Evolutionary conservation across 345 rosid species (phyloP), one percentile per base, ranked within the genome.

Genomic region (Aurinia saxatilis): DNA sequence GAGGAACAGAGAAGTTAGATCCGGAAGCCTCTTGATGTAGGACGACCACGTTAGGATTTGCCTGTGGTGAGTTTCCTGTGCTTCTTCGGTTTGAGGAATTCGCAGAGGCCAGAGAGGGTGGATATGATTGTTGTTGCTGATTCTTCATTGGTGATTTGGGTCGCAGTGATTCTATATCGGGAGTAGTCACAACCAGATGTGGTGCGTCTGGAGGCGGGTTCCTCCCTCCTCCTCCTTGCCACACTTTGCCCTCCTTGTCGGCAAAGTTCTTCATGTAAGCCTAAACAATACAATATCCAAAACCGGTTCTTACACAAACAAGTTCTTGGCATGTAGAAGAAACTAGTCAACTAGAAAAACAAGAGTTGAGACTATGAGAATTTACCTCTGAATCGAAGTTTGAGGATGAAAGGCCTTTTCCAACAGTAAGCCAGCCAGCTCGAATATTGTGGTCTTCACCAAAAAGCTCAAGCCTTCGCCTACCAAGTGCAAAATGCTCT

Each of bases 161-260:
- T 8, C 97, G 84, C n/a, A 93, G 76, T 2, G 84, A 21, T 75
- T 93, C 96, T 19, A 93, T 87, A 38, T 93, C 99, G 0, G 95
- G 86, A 42, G 95, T 90, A 12, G 97, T 90, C 36, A 84, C 63
- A 8, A 90, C 86, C 2, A 93, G 90, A 74, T 90, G 99, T 16
- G 92, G 81, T 21, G 97, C 89, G 8, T 85, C 97, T 1, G 96
- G 96, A 14, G 90, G 99, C 1, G 97, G 97, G 63, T 93, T 90
- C 68, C 97, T 75, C 13, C 99, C 99, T 47, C 97, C 95, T 12
- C 95, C 99, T 53, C 97, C 97, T 86, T 86, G 99, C 97, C 97
- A 93, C 30, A 90, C 90, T 70, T 86, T 90, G 48, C 99, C 97
- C 47, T 93, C 99, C 76, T 84, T 86, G 78, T 93, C 97, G 6